phyloP scores from a whole-genome alignment of 352 stramenopile species.

The Globisporangium iwayamae region DNA sequence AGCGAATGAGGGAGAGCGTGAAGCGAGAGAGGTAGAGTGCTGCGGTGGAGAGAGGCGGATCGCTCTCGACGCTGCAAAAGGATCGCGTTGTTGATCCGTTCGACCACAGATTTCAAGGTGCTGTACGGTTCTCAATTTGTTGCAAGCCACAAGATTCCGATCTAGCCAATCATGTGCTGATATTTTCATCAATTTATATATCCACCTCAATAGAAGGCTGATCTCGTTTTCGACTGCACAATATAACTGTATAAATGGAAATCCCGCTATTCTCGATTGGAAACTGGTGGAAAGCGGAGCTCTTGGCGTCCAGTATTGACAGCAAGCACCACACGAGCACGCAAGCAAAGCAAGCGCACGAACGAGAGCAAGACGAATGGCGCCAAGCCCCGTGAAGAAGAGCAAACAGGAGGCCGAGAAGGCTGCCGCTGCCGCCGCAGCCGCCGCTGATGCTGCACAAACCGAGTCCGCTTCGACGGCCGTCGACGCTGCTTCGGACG shows the following conservation, averaged over 20 bases:
- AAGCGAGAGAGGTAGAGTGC: neutral
- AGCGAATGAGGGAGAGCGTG: slow-evolving; percentile 21
- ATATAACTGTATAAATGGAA: neutral
- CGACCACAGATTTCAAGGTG: slow-evolving; percentile 18
- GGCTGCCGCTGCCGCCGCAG: slow-evolving; percentile 8
- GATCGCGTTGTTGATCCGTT: slow-evolving; percentile 8
- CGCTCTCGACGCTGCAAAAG: slow-evolving; percentile 12
- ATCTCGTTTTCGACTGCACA: no score
- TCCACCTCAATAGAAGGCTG: neutral
- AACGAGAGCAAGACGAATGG: slow-evolving; percentile 23
- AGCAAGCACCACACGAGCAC: neutral
- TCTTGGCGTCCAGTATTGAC: slow-evolving; percentile 6
- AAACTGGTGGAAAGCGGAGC: neutral
- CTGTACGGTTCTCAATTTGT: no score
- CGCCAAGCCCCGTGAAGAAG: slow-evolving; percentile 39
- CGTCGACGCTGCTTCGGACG: slow-evolving; percentile 41
- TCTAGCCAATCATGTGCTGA: slow-evolving; percentile 6
- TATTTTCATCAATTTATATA: neutral
- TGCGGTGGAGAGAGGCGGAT: slow-evolving; percentile 6
- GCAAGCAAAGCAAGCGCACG: slow-evolving; percentile 8
- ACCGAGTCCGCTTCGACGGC: slow-evolving; percentile 10
- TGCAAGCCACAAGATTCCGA: slow-evolving; percentile 1
- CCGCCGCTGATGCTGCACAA: slow-evolving; percentile 7
- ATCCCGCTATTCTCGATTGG: neutral
- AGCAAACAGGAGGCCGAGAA: slow-evolving; percentile 19